These are phyloP conservation scores for Maudiozyma serrabonitensis DNA, from an alignment of 805 yeast species.

Conservation along the genomic window DNA sequence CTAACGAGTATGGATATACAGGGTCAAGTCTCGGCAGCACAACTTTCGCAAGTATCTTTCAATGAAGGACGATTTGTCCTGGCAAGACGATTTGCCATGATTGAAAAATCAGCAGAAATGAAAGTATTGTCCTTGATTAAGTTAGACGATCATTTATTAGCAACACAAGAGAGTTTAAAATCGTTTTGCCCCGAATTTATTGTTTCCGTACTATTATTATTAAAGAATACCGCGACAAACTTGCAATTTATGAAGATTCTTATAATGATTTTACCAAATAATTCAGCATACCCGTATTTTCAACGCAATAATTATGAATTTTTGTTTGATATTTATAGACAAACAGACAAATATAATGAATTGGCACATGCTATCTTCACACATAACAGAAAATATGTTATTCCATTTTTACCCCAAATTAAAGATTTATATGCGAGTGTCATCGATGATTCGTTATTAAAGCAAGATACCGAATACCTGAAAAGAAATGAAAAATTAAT, in stretches of 20 bases:
- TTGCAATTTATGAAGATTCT: constrained; percentile 65
- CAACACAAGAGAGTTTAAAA: constrained; percentile 56
- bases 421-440: constrained; percentile 21
- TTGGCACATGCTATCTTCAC: constrained; percentile 35
- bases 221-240: constrained; percentile 43
- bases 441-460: constrained; percentile 8
- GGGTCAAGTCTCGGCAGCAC: constrained; percentile 33
- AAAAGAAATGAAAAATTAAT: constrained; percentile 38
- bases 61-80: constrained; percentile 65
- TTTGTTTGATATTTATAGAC: constrained; percentile 49
- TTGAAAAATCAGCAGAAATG: constrained; percentile 49
- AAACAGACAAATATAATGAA: constrained; percentile 48
- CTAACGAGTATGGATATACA: constrained; percentile 4
- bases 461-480: constrained; percentile 19
- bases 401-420: constrained; percentile 28
- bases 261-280: constrained; percentile 31
- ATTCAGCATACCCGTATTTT: constrained; percentile 27
- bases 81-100: constrained; percentile 54
- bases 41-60: constrained; percentile 20
- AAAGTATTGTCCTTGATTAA: constrained; percentile 57
- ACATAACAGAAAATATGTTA: constrained; percentile 21
- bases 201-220: constrained; percentile 34
- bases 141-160: constrained; percentile 63
- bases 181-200: constrained; percentile 53
- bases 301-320: constrained; percentile 30